Base-by-base conservation (phyloP, 805 yeast genomes). In the Jamesozyma hellenica region DNA sequence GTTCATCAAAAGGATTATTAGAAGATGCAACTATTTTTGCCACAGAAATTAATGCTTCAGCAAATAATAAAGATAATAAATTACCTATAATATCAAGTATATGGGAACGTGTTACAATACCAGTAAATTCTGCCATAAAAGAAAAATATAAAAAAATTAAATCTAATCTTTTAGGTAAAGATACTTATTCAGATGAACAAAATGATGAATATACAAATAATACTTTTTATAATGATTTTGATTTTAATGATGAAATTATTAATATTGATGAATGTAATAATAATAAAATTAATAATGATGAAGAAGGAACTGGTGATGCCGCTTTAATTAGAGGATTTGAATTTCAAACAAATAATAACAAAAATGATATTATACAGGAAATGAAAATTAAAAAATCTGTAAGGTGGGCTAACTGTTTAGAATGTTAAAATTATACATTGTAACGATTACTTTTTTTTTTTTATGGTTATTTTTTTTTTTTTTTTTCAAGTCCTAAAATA, bases 21-120 rank as follows among this genome's bases (percentile, higher is more conserved):
- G 49, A 50, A 34, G 60, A 57, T 39, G 62, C 62, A 6, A 56
- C 62, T 19, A 51, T 57, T 12, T 57, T 50, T 43, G 62, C 61
- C 18, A 57, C 62, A 9, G 62, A 57, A 41, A 55, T 57, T 2
- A 57, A 57, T 36, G 49, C 58, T 2, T 39, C 50, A 9, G 25
- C 48, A n/a, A 42, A 42, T 13, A 41, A 45, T 23, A 38, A 42
- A 18, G 45, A 38, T 14, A 43, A 31, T 25, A 47, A 46, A 34
- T 39, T 57, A 31, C 61, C 61, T 4, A 33, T 39, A 6, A 51
- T 57, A 9, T 43, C 49, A 4, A 50, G 38, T 23, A 39, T 47
- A 6, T 47, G 50, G 48, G 61, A 57, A 43, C 48, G 49, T 28
- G 49, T 57, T 13, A 53, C 61, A 3, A 56, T 57, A 13, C 62